Base-by-base conservation (phyloP, 1,139 yeast genomes). In the Meyerozyma carpophila region DNA sequence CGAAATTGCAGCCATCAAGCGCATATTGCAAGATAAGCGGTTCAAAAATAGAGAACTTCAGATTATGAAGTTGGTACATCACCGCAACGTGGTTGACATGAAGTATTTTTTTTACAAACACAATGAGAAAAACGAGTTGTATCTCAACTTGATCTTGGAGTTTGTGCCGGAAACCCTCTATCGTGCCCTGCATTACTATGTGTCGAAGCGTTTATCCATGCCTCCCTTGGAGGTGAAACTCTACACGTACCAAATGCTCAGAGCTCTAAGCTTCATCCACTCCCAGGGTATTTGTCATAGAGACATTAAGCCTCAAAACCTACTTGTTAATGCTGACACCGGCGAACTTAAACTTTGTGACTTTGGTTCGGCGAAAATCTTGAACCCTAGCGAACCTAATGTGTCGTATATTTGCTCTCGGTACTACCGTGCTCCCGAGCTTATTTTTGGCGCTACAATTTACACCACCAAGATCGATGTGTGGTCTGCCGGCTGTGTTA, bases 401-500 rank as follows among this genome's bases (percentile, higher is more conserved):
- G 98, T 93, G 28, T 85, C 96, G 10, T 93, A 93, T 65, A 93
- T 93, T 47, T 93, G 98, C 65, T 91, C 98, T 25, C 78, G 98
- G 57, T 93, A 91, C 67, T 93, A 93, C 67, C 77, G 98, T 49
- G 98, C 98, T 9, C 96, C 96, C 1, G 96, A 88, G 63, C 76
- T 88, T 56, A 88, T 88, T 47, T 89, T 88, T 65, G 96, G 95
- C 20, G 94, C 96, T 10, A 84, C 93, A 8, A 86, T 87, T 63
- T 88, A 88, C 65, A 89, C 98, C n/a, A 90, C 97, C 37, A 91
- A 91, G 65, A 93, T 93, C 54, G 98, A 93, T 63, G 82, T 93
- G 44, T 93, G 98, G 98, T 88, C 96, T 16, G 91, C 96, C 10
- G 97, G 96, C 18, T 93, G 98, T 69, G 98, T 93, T 32, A 90